phyloP scores from a whole-genome alignment of 768 basidiomycete genomes.

The Pilatotrama ljubarskyi region DNA sequence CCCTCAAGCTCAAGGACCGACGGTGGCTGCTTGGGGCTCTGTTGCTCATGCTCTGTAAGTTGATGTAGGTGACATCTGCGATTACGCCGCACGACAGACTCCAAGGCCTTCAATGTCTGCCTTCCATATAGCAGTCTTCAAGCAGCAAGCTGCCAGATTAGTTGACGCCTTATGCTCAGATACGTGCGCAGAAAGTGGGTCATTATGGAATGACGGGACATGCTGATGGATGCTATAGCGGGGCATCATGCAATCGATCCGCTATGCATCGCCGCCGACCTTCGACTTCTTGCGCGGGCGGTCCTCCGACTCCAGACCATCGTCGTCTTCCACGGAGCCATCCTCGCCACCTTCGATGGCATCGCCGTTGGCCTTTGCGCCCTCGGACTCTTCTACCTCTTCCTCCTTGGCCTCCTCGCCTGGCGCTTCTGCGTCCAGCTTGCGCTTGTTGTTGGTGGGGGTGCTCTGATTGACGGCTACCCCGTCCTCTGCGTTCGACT shows the following conservation, averaged over 20 bases:
- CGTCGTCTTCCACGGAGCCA: neutral
- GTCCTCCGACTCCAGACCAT: neutral
- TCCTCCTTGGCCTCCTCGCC: constrained; percentile 1
- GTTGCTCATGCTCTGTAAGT: too few species aligned
- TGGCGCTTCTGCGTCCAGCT: constrained; percentile 9
- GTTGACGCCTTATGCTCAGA: too few species aligned
- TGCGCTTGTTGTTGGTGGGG: constrained; percentile 11
- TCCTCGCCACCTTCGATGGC: neutral
- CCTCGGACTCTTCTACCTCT: neutral
- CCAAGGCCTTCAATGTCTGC: too few species aligned
- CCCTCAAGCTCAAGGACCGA: too few species aligned
- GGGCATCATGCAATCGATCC: neutral
- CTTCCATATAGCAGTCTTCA: too few species aligned
- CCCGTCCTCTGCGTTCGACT: neutral
- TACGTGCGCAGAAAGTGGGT: too few species aligned
- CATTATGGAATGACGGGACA: too few species aligned
- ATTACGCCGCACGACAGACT: too few species aligned
- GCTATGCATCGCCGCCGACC: constrained; percentile 6
- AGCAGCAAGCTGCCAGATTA: too few species aligned
- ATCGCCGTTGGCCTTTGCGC: neutral
- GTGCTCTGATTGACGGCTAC: neutral
- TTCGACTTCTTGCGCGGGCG: constrained; percentile 27
- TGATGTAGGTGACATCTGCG: too few species aligned
- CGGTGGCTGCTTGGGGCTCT: too few species aligned
- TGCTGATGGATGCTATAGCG: too few species aligned